Evolutionary conservation across 805 yeast genomes (phyloP), one percentile per base, ranked within the genome.

Genomic region (Candida arabinofermentans): DNA sequence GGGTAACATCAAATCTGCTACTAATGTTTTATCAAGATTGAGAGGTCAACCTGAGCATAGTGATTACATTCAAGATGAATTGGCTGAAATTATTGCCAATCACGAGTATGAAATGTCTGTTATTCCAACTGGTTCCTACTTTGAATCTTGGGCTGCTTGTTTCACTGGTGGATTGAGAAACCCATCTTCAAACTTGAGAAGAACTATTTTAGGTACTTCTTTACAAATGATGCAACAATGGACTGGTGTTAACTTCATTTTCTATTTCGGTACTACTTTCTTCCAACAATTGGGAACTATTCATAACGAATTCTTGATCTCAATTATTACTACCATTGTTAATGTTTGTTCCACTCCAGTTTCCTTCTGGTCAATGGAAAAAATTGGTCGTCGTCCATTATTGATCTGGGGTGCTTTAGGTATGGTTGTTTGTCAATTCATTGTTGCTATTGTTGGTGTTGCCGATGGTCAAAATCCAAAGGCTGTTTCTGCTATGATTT

Each of bases 231-330:
- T 83, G 70, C 89, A 83, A 67, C 91, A 84, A 68, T 72, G 81
- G 67, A 80, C 88, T 36, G 93, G 91, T 67, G 73, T 82, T 51
- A 83, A 83, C 67, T 83, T 81, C 57, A 74, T 83, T 47, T 80
- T 84, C 69, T 84, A 84, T 71, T 84, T 77, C 57, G 84, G 86
- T 61, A 80, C 85, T 21, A 72, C 81, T 23, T 79, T 82, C 64
- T 82, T 83, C 67, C 70, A 69, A 56, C 66, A 70, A 50, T 62
- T 69, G 42, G 77, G 83, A 56, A 64, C 67, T 50, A 59, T 67
- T 47, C 41, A 56, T 6, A 73, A 75, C 59, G 74, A 64, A 50
- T 77, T 75, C 60, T 53, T 75, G 41, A 72, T 73, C 64, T 71
- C 79, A 12, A 69, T 77, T 47, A 62, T 74, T 40, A 74, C 81